Base-by-base conservation (phyloP, 805 yeast species). In the Ogataea ganodermae region DNA sequence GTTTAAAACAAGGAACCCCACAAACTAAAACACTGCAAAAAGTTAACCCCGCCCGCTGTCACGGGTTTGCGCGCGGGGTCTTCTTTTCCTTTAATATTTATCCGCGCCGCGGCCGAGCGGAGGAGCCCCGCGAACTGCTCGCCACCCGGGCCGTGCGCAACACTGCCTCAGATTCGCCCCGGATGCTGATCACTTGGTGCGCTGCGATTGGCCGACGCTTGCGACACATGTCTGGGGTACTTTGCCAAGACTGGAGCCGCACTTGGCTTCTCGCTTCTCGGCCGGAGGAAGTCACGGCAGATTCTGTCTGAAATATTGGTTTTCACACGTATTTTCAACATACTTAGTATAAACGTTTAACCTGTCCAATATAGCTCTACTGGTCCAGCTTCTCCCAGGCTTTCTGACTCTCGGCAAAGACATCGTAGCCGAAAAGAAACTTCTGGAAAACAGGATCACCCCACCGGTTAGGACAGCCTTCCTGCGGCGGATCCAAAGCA, bases 391-490 rank as follows among this genome's bases (percentile, higher is more conserved):
- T 16, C 17, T 27, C 6, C 52, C 51, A 46, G 5, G 35, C 49
- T 17, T 44, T 41, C 18, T 49, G 42, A 24, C 52, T 46, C n/a
- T 47, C 51, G 4, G 36, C 46, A 21, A 52, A 48, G 6, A 52
- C 53, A 26, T 52, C 45, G 40, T 52, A 52, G 9, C 53, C 56
- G 43, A 49, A 52, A 36, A 52, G 36, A 16, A 27, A 44, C 24
- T 52, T 42, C 31, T 52, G 56, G 41, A 52, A 52, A n/a, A 37
- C 48, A 18, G 56, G 56, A 23, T 52, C 56, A 1, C 52, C 56
- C 50, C 52, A 52, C 9, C 56, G 37, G 14, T 48, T 50, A 16
- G 56, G 56, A 38, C 53, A 49, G 4, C 53, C 53, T 13, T 42
- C 45, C 37, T 40, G 30, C 2, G 56, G 51, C 8, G 56, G 56